phyloP scores from a whole-genome alignment of 2,329 filamentous ascomycete species.

The Ceratocystis harringtonii region DNA sequence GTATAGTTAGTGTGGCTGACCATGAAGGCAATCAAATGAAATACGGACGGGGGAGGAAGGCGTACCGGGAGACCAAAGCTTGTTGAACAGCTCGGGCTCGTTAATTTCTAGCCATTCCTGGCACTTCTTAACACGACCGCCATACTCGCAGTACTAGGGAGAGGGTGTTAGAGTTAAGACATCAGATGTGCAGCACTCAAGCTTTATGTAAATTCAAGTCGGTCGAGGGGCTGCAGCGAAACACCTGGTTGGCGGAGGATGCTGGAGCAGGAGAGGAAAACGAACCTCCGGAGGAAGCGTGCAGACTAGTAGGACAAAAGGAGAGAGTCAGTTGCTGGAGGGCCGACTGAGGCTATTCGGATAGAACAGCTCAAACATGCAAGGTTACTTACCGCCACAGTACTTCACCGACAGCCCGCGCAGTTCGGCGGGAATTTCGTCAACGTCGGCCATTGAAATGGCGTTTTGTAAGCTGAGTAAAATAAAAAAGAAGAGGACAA shows the following conservation, averaged over 20 bases:
- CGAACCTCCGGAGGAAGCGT: slow-evolving; percentile 50
- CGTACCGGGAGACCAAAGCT: slow-evolving; percentile 73
- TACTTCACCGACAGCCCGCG: slow-evolving; percentile 30
- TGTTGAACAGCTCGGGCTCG: slow-evolving; percentile 57
- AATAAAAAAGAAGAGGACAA: not conserved
- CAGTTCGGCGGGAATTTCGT: slow-evolving; percentile 14
- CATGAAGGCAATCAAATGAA: not conserved
- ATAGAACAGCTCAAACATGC: not conserved
- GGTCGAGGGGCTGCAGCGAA: slow-evolving; percentile 8
- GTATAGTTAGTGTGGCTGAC: not conserved
- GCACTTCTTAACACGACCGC: slow-evolving; percentile 90
- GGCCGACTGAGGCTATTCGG: not conserved
- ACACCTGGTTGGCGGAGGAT: slow-evolving; percentile 4
- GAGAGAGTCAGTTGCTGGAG: not conserved
- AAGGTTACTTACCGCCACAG: slow-evolving; percentile 39
- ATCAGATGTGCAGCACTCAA: not conserved
- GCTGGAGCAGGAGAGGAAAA: not conserved
- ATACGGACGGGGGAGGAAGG: not conserved
- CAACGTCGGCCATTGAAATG: slow-evolving; percentile 15
- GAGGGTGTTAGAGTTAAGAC: slow-evolving; percentile 19
- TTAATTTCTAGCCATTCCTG: slow-evolving; percentile 81
- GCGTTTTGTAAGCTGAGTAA: not conserved
- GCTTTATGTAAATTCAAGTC: not conserved
- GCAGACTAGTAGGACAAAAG: slow-evolving; percentile 34
- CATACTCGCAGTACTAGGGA: slow-evolving; percentile 91